Evolutionary conservation across 805 yeast genomes (phyloP), one percentile per base, ranked within the genome.

Genomic region (Peterozyma toletana): DNA sequence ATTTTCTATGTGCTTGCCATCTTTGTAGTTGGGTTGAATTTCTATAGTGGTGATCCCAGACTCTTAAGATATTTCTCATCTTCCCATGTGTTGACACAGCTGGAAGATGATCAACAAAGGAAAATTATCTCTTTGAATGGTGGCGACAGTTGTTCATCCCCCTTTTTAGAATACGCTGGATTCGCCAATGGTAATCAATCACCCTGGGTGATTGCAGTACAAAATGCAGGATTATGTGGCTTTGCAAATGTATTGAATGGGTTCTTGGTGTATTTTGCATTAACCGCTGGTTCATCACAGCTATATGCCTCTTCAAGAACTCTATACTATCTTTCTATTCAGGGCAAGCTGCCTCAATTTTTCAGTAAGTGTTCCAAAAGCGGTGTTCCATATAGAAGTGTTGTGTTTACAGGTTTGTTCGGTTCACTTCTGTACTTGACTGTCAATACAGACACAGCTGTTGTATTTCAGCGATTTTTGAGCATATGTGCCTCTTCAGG

Each of bases 41-140:
- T 86, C 30, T 85, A 85, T 59, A 70, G 86, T 45, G 95, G 91
- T 1, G 93, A 86, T 57, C 88, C 90, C 2, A 64, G 89, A 44
- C 62, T 84, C 16, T 60, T 83, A 41, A 63, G 87, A 43, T 83
- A 77, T 54, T 21, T 21, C 7, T 21, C 27, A 7, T 21, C 27
- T 5, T 21, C 27, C 4, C 27, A 21, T 21, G 27, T 21, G 7
- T 21, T 21, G 27, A 21, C 27, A 21, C 27, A 21, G 27, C 27
- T 21, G 27, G 7, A 21, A 21, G 7, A 21, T 7, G 27, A 21
- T 21, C 27, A 21, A 21, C 7, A 21, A 7, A 21, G 27, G 7
- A 21, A 21, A 21, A 49, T 63, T 6, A 53, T 58, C 5, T 41
- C 41, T 5, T 31, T 54, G 9, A 55, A 55, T 34, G 63, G 64